Percentiles rank a stretch among this genome's conserved stretches.
Evolutionary conservation across 257 asterid genomes (phyloP).

Genomic region (Lycium barbarum): DNA sequence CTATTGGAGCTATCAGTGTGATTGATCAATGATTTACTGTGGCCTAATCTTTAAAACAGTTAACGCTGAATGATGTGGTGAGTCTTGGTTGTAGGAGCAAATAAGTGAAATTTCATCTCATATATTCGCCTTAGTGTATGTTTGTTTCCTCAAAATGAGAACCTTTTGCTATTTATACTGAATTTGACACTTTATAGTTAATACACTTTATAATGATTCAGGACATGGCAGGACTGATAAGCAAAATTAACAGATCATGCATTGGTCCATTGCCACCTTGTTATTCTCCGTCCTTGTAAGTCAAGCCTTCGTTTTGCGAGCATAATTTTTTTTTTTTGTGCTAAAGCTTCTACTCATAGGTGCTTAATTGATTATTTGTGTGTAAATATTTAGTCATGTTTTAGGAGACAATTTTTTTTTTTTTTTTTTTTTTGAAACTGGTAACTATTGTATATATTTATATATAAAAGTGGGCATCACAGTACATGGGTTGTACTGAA

Average conservation of each 20-base stretch:
- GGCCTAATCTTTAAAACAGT: conserved; percentile 1
- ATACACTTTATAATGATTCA: conserved; percentile 45
- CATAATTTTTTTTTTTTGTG: not conserved
- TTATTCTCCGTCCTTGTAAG: conserved; percentile 95
- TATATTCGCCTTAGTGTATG: not conserved
- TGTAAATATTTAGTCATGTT: not conserved
- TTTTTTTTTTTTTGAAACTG: too few species aligned
- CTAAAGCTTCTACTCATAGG: not conserved
- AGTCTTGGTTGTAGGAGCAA: not conserved
- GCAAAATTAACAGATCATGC: conserved; percentile 94
- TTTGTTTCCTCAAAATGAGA: not conserved
- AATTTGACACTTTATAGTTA: conserved; percentile 6
- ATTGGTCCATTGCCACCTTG: conserved; percentile 97
- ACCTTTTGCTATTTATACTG: not conserved
- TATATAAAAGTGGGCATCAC: too few species aligned
- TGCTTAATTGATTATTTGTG: not conserved
- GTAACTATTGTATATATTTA: too few species aligned
- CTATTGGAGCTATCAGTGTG: not conserved
- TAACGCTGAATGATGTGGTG: not conserved
- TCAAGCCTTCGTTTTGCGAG: conserved; percentile 5
- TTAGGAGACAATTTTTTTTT: not conserved
- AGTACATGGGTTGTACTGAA: too few species aligned
- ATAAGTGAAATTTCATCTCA: not conserved
- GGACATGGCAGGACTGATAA: conserved; percentile 99
- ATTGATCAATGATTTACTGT: not conserved